Percentiles rank a stretch among this genome's conserved stretches.
phyloP scores from a whole-genome alignment of 2,329 filamentous ascomycete genomes.

The Rhynchosporium graminicola region DNA sequence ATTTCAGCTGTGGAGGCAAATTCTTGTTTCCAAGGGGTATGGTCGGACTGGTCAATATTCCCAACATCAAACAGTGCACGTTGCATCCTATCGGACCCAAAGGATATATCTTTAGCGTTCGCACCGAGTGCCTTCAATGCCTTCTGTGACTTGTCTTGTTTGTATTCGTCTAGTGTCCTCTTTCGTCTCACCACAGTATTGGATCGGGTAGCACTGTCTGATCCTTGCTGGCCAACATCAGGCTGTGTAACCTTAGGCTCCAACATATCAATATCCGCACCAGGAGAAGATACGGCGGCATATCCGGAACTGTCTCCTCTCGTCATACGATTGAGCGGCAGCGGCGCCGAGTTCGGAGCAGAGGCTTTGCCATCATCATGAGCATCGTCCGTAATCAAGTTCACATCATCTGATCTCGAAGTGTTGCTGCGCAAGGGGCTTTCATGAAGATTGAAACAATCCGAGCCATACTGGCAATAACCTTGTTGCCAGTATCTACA shows the following conservation, averaged over 20 bases:
- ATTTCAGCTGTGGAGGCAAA: constrained; percentile 25
- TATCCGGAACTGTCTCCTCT: neutral
- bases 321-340: constrained; percentile 4
- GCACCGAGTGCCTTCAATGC: constrained; percentile 9
- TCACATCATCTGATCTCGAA: neutral
- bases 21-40: constrained; percentile 22
- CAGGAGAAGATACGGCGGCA: neutral
- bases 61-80: constrained; percentile 30
- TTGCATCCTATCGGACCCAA: constrained; percentile 27
- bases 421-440: neutral
- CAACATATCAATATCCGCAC: constrained; percentile 14
- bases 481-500: neutral
- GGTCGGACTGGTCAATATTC: constrained; percentile 13
- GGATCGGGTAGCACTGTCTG: neutral
- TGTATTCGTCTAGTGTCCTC: constrained; percentile 26
- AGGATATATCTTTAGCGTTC: constrained; percentile 30
- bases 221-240: neutral
- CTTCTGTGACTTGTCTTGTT: constrained; percentile 18
- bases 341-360: neutral
- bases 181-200: constrained; percentile 8
- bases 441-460: neutral
- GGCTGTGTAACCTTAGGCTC: neutral
- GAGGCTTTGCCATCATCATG: neutral
- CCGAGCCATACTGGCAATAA: neutral
- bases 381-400: neutral